phyloP scores from a whole-genome alignment of 371 early-diverging fungal species.

The Homolaphlyctis polyrhiza region DNA sequence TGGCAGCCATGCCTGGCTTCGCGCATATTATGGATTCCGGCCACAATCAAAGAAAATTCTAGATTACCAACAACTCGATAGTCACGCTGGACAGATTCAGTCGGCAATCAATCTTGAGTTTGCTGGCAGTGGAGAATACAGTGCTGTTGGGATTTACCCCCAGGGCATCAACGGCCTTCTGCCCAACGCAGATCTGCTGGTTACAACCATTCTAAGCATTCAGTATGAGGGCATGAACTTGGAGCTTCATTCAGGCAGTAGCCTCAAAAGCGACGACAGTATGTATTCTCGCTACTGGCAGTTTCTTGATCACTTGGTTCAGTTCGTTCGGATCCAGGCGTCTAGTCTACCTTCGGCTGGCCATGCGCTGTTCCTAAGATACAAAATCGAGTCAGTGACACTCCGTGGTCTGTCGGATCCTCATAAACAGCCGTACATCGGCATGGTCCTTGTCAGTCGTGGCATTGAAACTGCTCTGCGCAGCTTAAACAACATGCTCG shows the following conservation, averaged over 20 bases:
- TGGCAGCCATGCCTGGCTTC: slow-evolving; percentile 86
- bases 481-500: slow-evolving; percentile 88
- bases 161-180: slow-evolving; percentile 91
- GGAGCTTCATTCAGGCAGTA: slow-evolving; percentile 36
- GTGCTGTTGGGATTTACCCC: slow-evolving; percentile 63
- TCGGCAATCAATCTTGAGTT: slow-evolving; percentile 87
- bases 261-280: background rate
- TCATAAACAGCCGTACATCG: background rate
- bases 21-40: slow-evolving; percentile 77
- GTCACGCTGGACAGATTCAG: slow-evolving; percentile 75
- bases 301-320: slow-evolving; percentile 47
- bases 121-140: slow-evolving; percentile 62
- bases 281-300: slow-evolving; percentile 16
- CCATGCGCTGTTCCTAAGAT: slow-evolving; percentile 63
- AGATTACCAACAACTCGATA: slow-evolving; percentile 18
- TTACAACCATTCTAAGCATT: slow-evolving; percentile 48
- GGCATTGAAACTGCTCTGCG: slow-evolving; percentile 74
- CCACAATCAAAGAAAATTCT: slow-evolving; percentile 1
- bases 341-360: slow-evolving; percentile 64
- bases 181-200: slow-evolving; percentile 88
- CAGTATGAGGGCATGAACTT: slow-evolving; percentile 46
- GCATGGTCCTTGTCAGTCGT: slow-evolving; percentile 23
- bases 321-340: slow-evolving; percentile 66
- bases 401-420: slow-evolving; percentile 14
- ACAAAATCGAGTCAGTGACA: slow-evolving; percentile 33